A percentile compares a stretch with the other conserved stretches of the same genome.
These are phyloP conservation scores for Auricularia sp. DNA, from an alignment of 768 basidiomycete species.

Conservation along the genomic window DNA sequence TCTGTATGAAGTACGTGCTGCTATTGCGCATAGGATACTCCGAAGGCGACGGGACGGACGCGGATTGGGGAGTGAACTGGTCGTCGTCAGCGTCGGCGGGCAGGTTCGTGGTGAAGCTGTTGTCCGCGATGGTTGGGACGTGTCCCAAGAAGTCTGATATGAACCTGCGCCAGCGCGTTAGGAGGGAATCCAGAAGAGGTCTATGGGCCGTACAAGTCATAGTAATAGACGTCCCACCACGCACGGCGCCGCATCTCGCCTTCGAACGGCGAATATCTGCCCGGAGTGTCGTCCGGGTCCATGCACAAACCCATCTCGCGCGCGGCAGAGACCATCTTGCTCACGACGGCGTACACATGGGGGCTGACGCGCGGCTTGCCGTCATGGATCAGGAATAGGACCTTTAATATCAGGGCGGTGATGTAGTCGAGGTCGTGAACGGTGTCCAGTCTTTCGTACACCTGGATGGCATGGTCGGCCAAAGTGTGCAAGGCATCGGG, in stretches of 20 bases:
- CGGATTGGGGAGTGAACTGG: constrained; percentile 38
- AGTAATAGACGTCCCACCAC: constrained; percentile 77
- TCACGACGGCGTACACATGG: constrained; percentile 38
- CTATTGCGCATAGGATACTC: constrained; percentile 20
- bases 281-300: constrained; percentile 47
- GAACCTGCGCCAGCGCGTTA: constrained; percentile 35
- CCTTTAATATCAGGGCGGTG: constrained; percentile 47
- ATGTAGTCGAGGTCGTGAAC: constrained; percentile 48
- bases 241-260: constrained; percentile 45
- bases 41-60: constrained; percentile 31
- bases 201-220: constrained; percentile 50
- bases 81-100: constrained; percentile 52
- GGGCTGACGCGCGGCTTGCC: constrained; percentile 35
- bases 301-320: constrained; percentile 50
- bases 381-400: constrained; percentile 44
- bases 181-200: not conserved
- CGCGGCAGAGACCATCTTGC: constrained; percentile 61
- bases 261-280: constrained; percentile 39
- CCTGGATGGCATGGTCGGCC: constrained; percentile 37
- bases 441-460: constrained; percentile 32
- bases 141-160: constrained; percentile 59
- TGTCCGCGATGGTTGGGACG: constrained; percentile 47
- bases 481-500: constrained; percentile 31
- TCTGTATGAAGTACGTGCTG: constrained; percentile 43
- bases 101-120: constrained; percentile 44